Conservation (phyloP, 768 basidiomycete genomes). For the Termitomyces sp. region DNA sequence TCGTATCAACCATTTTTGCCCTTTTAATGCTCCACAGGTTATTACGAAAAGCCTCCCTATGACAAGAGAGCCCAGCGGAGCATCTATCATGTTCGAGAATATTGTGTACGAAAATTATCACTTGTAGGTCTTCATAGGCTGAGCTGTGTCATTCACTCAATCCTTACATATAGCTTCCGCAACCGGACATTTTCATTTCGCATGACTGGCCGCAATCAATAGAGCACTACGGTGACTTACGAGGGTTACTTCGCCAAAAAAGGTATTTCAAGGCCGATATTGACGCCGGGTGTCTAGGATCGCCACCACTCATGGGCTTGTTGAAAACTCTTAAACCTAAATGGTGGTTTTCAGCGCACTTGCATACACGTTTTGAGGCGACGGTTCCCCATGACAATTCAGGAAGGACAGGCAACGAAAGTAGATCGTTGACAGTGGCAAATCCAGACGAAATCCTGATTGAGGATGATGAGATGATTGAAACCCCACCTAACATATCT, state of each 20-base stretch:
- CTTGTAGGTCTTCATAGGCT: slow-evolving; percentile 38
- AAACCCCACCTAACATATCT: neutral
- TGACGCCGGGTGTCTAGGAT: slow-evolving; percentile 63
- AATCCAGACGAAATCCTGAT: slow-evolving; percentile 36
- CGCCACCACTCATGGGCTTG: slow-evolving; percentile 79
- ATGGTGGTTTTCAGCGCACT: slow-evolving; percentile 93
- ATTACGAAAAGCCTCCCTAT: slow-evolving; percentile 82
- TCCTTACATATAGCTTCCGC: slow-evolving; percentile 39
- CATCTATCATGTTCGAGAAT: slow-evolving; percentile 89
- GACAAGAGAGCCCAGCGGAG: slow-evolving; percentile 66
- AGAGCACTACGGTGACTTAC: slow-evolving; percentile 71
- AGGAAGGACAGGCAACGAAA: neutral
- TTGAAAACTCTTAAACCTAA: slow-evolving; percentile 64
- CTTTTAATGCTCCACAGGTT: slow-evolving; percentile 37
- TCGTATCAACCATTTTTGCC: neutral
- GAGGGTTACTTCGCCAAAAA: slow-evolving; percentile 64
- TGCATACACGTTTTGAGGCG: slow-evolving; percentile 86
- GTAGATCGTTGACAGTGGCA: neutral
- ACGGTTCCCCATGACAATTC: slow-evolving; percentile 38
- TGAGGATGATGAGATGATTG: slow-evolving; percentile 39
- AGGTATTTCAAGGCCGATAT: slow-evolving; percentile 75
- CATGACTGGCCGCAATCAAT: slow-evolving; percentile 96
- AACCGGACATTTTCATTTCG: slow-evolving; percentile 77
- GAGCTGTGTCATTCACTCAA: slow-evolving; percentile 9
- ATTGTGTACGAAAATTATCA: slow-evolving; percentile 72